Evolutionary conservation across 2,329 filamentous ascomycete species (phyloP), one percentile per base, ranked within the genome.

Genomic region (Parastagonospora nodorum): DNA sequence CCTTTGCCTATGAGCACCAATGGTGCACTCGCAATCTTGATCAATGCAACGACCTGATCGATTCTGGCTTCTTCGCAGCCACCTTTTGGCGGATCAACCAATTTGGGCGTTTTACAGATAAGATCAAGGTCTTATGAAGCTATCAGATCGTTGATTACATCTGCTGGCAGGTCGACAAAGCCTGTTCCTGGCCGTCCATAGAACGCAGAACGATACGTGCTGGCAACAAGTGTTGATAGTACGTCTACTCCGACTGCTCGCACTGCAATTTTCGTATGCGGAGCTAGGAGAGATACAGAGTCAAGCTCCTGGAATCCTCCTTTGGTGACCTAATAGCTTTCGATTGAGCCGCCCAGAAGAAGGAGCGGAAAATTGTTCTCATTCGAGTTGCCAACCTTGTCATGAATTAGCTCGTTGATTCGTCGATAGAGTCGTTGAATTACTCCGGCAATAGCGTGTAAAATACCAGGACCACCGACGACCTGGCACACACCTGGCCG

Each of bases 251-350:
- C 76, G 62, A n/a, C 78, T 78, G 47, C 47, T 74, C 33, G 77
- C 64, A 19, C 4, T 74, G 66, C n/a, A 76, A 73, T 37, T 33
- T 48, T 81, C 74, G 14, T 80, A 54, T 83, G 80, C 0, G 81
- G 79, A 10, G 75, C 75, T 9, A 85, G 66, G 6, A 84, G 68
- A 2, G 79, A 74, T 24, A 84, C 74, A 16, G 81, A 78, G 60
- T 84, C 81, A 48, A 84, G 72, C 62, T 84, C 82, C 66, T 84
- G 82, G 55, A 85, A 84, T 28, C 77, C 80, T 16, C 80, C 81
- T 57, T 82, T 82, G 8, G 77, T 79, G 14, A 79, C 71, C 11
- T 78, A 71, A 53, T 80, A 75, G 1, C 79, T 79, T 63, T 84
- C 81, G 35, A 75, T 77, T 2, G 81, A 81, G 2, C 82, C 82